Evolutionary conservation across 2,329 filamentous ascomycete genomes (phyloP), one percentile per base, ranked within the genome.

Genomic region (Penicillium occitanis): DNA sequence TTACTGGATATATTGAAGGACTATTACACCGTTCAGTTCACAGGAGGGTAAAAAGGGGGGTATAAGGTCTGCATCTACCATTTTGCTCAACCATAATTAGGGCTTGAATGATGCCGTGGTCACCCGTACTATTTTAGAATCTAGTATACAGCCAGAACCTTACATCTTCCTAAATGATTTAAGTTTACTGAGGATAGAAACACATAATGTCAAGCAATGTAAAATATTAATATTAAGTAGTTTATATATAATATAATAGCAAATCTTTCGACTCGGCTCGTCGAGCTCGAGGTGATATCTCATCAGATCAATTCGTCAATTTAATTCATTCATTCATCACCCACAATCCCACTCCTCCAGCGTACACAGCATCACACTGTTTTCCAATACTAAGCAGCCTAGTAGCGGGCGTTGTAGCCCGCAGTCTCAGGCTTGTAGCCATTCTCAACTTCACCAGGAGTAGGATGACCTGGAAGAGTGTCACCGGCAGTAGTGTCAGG

Each of bases 381-480:
- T n/a, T 6, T 13, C 10, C 7, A 19, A 30, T 3, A 28, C 5
- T 3, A 42, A 10, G 2, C 13, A 33, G n/a, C 11, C 61, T 66
- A 66, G 14, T 55, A 63, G 8, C 53, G 60, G 19, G 65, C 19
- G 50, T 33, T 35, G 53, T 64, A 58, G 28, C 62, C 40, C 13
- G 2, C 30, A 25, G 59, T 22, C 53, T 66, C 65, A 2, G 65
- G 50, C 46, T 67, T 67, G 17, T 67, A 67, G 30, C 65, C 70
- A 46, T 67, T 67, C 70, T 77, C 75, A n/a, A 80, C 71, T 48
- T 81, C 80, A 0, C 67, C 67, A 0, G 79, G 80, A 3, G 77
- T 78, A 6, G 77, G 72, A 66, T 82, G 79, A 2, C 68, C 68
- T 2, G 80, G 79, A 5, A 82, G 73, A 17, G 73, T 68, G 63